Conservation (phyloP, 495 filamentous ascomycete species). For the Daldinia vernicosa region DNA sequence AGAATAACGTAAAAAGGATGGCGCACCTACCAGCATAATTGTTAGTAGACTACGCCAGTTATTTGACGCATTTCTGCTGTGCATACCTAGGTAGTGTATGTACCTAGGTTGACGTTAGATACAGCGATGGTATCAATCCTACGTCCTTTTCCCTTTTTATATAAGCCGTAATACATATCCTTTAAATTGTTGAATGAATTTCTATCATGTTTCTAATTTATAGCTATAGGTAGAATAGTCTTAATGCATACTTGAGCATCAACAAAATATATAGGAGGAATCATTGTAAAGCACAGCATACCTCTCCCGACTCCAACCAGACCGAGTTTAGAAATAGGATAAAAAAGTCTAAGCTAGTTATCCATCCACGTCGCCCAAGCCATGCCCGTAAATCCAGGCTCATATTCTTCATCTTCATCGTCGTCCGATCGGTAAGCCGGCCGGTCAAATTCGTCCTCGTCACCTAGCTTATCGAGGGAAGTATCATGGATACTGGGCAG, state of each 20-base stretch:
- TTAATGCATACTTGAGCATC: not conserved
- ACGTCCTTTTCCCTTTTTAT: too few relatives aligned
- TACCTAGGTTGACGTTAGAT: too few relatives aligned
- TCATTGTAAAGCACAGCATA: not conserved
- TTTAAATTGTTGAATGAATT: too few relatives aligned
- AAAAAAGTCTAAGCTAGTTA: not conserved
- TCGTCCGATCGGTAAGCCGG: constrained; percentile 1
- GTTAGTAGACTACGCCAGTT: too few relatives aligned
- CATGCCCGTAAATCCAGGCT: constrained; percentile 15
- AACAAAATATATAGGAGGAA: not conserved
- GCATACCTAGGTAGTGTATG: too few relatives aligned
- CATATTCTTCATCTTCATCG: constrained; percentile 18
- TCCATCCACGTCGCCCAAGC: constrained; percentile 30
- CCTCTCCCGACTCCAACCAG: not conserved
- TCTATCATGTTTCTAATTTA: too few relatives aligned
- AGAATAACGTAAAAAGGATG: too few relatives aligned
- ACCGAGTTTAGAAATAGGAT: not conserved
- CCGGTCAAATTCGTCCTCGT: not conserved
- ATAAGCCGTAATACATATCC: too few relatives aligned
- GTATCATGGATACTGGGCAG: constrained; percentile 28
- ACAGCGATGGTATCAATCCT: not conserved
- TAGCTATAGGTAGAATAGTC: too few relatives aligned
- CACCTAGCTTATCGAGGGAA: not conserved
- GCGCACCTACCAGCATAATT: too few relatives aligned
- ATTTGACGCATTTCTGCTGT: too few relatives aligned